Evolutionary conservation across 768 basidiomycete species (phyloP), one percentile per base, ranked within the genome.

Genomic region (Rubroboletus satanas): DNA sequence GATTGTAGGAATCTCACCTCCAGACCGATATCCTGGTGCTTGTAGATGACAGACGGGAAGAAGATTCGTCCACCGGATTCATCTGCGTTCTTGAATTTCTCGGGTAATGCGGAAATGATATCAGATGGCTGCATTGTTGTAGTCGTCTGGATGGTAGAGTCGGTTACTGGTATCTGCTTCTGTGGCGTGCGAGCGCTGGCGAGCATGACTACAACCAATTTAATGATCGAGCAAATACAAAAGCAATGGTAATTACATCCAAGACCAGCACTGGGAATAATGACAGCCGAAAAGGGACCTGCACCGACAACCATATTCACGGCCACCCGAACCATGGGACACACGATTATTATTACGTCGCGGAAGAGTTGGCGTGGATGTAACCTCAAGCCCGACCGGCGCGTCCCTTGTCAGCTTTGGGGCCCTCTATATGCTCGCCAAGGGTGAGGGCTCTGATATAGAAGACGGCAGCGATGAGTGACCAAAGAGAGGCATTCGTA

Each of bases 401-500:
- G 62, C 75, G 83, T 43, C 80, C 83, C 73, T 77, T 80, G 65
- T 86, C 83, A 60, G 73, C 76, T 68, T 84, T 85, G 41, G 83
- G 81, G 58, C 80, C 85, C 52, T 75, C 78, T 75, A 90, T 86
- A 51, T 66, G 75, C 73, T 94, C 92, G 64, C 85, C 88, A 18
- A 81, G 76, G 56, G 78, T 68, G 39, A 84, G 74, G 12, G 90
- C 88, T 52, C 84, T 80, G 14, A 72, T 70, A 63, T 92, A 96
- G 64, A 84, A 84, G 52, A 78, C 58, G 26, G 80, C 76, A 17
- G 90, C 87, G 63, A 92, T 79, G 47, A 90, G 64, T 23, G 89
- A 91, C 79, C 84, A 97, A 47, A 95, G 70, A 12, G 86, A 84
- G 28, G 83, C 87, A 64, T 93, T 93, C 33, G 89, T 88, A 41